Evolutionary conservation across 257 asterid genomes (phyloP), one percentile per base, ranked within the genome.

Genomic region (Salvia hispanica): DNA sequence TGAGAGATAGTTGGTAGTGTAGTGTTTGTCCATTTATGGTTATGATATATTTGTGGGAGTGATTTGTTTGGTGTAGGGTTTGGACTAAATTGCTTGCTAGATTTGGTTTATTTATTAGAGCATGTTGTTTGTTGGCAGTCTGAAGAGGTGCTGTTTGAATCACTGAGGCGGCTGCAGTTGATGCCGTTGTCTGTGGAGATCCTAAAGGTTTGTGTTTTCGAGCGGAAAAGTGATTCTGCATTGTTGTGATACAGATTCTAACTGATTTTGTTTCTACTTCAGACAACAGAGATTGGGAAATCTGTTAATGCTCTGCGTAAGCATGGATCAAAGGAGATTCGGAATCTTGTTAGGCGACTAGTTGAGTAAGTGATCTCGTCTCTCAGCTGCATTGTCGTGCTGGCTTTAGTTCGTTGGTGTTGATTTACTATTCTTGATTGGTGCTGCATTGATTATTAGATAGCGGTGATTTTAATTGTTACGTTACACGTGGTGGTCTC

Each of bases 231-330:
- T 18, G 10, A 44, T 15, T 33, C 8, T 51, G 44, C 40, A 36
- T 67, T 50, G 66, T 34, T 51, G 48, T n/a, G 46, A 10, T 37
- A 21, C 25, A 11, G 40, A 43, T 33, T 8, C 64, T 60, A 61
- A 68, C 54, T 64, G 45, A 3, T 28, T 12, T 55, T 71, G 63
- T 25, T 78, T 69, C 55, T 47, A 14, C 57, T 76, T 55, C 84
- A 90, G 95, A 77, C 65, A 15, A 88, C 97, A 2, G 83, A 71
- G 76, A 84, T 86, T 68, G 95, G 95, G 5, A 90, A 81, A 69
- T 71, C 86, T 42, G 94, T 90, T 52, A 84, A 74, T 64, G 69
- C 77, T 68, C 69, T 88, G 14, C 62, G 84, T 39, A 80, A 76
- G 72, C 90, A 78, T 52, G 76, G 76, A 78, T 84, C 95, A 56